These are phyloP conservation scores for Starmerella stigmatis DNA, from an alignment of 805 yeast species.

Conservation along the genomic window DNA sequence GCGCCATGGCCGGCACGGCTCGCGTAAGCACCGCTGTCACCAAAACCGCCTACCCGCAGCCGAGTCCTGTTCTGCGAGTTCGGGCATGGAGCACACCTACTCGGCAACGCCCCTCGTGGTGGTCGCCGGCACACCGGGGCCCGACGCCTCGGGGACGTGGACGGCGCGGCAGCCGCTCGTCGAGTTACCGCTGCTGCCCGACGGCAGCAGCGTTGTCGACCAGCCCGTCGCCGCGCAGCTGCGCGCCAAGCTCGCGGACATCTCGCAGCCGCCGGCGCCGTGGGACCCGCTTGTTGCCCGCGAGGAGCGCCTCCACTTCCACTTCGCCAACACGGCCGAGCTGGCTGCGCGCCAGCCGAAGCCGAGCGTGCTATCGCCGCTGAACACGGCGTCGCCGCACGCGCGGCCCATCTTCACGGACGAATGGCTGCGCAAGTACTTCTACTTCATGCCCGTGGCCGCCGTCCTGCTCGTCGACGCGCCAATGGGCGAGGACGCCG, in stretches of 20 bases:
- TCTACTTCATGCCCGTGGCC: slow-evolving; percentile 39
- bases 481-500: slow-evolving; percentile 21
- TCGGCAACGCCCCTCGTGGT: slow-evolving; percentile 5
- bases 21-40: not conserved
- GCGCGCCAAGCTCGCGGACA: not conserved
- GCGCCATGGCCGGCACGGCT: not conserved
- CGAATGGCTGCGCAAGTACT: slow-evolving; percentile 48
- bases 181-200: not conserved
- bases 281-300: slow-evolving; percentile 13
- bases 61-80: no score
- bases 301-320: slow-evolving; percentile 8
- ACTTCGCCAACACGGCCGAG: slow-evolving; percentile 6
- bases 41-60: no score
- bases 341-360: slow-evolving; percentile 12
- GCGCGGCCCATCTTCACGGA: slow-evolving; percentile 35
- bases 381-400: slow-evolving; percentile 33
- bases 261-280: slow-evolving; percentile 7
- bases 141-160: not conserved
- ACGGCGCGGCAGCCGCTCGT: slow-evolving; percentile 3
- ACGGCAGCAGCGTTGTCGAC: not conserved
- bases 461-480: slow-evolving; percentile 39
- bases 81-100: slow-evolving; percentile 5
- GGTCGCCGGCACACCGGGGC: slow-evolving; percentile 6
- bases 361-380: slow-evolving; percentile 37
- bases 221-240: slow-evolving; percentile 1